Percentiles rank a stretch among this genome's conserved stretches.
These are phyloP conservation scores for Cryphonectria parasitica DNA, from an alignment of 2,329 filamentous ascomycete genomes.

Conservation along the genomic window DNA sequence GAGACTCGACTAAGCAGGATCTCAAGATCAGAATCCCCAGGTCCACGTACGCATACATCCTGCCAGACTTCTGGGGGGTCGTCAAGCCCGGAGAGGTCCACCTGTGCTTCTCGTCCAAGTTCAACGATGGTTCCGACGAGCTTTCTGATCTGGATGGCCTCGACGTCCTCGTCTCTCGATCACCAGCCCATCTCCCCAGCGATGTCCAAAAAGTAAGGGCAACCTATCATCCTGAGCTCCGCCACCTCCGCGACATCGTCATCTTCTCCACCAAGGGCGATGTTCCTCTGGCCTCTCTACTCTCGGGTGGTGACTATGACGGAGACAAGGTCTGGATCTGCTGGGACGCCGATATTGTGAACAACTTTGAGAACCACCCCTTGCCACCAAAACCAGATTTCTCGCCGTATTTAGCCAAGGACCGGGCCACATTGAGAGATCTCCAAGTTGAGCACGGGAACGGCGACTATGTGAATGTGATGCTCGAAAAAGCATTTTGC, in stretches of 20 bases:
- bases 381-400: slow-evolving; percentile 41
- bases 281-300: slow-evolving; percentile 66
- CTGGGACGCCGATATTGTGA: slow-evolving; percentile 70
- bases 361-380: slow-evolving; percentile 66
- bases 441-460: slow-evolving; percentile 38
- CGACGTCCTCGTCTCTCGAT: slow-evolving; percentile 70
- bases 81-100: slow-evolving; percentile 70
- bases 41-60: slow-evolving; percentile 68
- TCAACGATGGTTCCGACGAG: slow-evolving; percentile 58
- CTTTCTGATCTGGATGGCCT: slow-evolving; percentile 58
- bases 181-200: slow-evolving; percentile 69
- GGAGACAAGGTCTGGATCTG: slow-evolving; percentile 78
- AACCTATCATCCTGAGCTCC: slow-evolving; percentile 62
- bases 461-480: slow-evolving; percentile 43
- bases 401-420: slow-evolving; percentile 52
- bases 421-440: slow-evolving; percentile 50
- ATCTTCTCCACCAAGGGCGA: slow-evolving; percentile 72
- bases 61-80: slow-evolving; percentile 66
- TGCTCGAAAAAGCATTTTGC: slow-evolving; percentile 56
- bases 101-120: slow-evolving; percentile 67
- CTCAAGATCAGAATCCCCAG: slow-evolving; percentile 64
- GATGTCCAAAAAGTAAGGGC: slow-evolving; percentile 73
- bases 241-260: slow-evolving; percentile 75
- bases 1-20: slow-evolving; percentile 56
- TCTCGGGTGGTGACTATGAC: slow-evolving; percentile 83